Evolutionary conservation across 352 stramenopile genomes (phyloP), one percentile per base, ranked within the genome.

Genomic region (Phytophthora tentaculata): DNA sequence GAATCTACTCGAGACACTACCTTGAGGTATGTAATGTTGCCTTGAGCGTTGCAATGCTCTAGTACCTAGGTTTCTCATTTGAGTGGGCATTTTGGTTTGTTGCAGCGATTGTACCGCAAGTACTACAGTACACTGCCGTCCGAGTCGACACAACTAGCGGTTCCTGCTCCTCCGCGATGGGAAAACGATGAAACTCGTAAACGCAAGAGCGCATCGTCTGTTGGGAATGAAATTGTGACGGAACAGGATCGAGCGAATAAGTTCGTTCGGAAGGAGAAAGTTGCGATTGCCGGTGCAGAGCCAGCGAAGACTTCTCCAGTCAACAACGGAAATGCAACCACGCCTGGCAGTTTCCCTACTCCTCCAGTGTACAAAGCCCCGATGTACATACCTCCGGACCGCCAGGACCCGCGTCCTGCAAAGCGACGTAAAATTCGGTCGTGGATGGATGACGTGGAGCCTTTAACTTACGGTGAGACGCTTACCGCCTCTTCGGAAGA

Each of bases 391-490:
- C 84, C 81, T 22, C 81, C 86, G 20, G 70, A 87, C 60, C 83
- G 78, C 7, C 73, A 83, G 39, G 79, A 90, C 3, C 64, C 79
- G 22, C 83, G 83, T 20, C 76, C 81, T 20, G 62, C 85, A 0
- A 96, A 96, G 69, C 84, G 86, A 28, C 86, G 88, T 29, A 96
- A 96, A 80, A 94, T 96, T 47, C 86, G 88, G 12, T 91, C 88
- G 47, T 96, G 88, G 88, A 76, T 91, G 59, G 88, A 96, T 45
- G 86, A 95, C 12, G 88, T 95, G 4, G 28, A 80, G 10, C 81
- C 85, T 22, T 65, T 96, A 6, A 55, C 73, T 32, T 90, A 82
- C 54, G 88, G 88, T 8, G 81, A 94, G 32, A 76, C 71, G 22
- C 32, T 96, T 45, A 64, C 82, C 37, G 41, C 73, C 1, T 80